Percentiles rank a stretch among this genome's conserved stretches.
Evolutionary conservation across 805 yeast genomes (phyloP).

Genomic region (Lipomyces orientalis): DNA sequence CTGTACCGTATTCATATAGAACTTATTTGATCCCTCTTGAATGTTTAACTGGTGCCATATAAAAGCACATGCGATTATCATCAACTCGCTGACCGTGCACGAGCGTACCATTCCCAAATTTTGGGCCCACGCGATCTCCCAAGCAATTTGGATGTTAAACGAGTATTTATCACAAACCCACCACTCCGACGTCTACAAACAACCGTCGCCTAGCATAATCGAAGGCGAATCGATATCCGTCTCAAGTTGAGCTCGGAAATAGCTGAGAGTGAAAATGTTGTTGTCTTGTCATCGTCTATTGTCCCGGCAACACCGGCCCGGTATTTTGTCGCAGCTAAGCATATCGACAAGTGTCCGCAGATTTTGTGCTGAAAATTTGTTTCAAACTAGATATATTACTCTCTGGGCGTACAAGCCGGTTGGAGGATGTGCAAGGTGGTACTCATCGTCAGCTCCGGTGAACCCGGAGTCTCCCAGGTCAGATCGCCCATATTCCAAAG

Average conservation of each 20-base stretch:
- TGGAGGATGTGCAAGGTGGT: not conserved
- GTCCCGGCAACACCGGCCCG: not conserved
- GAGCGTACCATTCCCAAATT: too few species aligned
- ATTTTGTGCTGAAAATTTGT: not conserved
- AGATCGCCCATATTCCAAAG: constrained; percentile 8
- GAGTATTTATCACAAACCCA: too few species aligned
- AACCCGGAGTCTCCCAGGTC: not conserved
- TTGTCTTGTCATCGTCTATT: not conserved
- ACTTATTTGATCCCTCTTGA: not conserved
- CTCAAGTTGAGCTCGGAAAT: not conserved
- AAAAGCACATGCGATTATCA: too few species aligned
- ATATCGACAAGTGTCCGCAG: not conserved
- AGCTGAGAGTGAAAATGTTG: not conserved
- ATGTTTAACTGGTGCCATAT: not conserved
- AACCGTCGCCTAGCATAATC: not conserved
- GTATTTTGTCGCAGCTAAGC: not conserved
- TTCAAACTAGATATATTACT: not conserved
- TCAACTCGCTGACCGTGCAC: too few species aligned
- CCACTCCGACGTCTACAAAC: not conserved
- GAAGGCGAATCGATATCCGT: not conserved
- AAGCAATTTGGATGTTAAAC: not conserved
- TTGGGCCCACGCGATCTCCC: too few species aligned
- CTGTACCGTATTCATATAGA: not conserved
- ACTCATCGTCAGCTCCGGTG: not conserved
- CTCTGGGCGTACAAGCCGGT: not conserved